Base-by-base conservation (phyloP, 1,284 basidiomycete species). In the Puccinia coronata region DNA sequence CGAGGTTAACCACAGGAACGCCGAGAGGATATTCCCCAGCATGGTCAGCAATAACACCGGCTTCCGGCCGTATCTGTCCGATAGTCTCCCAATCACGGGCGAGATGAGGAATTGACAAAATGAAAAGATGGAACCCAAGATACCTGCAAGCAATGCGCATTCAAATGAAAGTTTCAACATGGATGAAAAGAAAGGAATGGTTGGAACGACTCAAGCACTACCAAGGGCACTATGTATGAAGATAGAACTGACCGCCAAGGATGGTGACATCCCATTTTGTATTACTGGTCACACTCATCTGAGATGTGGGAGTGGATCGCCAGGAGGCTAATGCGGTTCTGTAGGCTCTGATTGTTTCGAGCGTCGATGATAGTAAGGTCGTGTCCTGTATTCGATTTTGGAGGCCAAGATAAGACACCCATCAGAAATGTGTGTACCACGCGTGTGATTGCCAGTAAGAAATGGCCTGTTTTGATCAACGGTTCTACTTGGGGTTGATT, bases 11-110 rank as follows among this genome's bases (percentile, higher is more conserved):
- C 95, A 97, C 61, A 94, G 92, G 82, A 92, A 83, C 2, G 93
- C 94, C 25, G 93, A 94, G 36, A 93, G 85, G 34, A 96, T 91
- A 85, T 97, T 97, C n/a, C 95, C 95, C 75, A 92, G 87, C 95
- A 97, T 96, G 0, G 92, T 93, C 39, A 91, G 85, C 55, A 97
- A 88, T 1, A 97, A 88, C 28, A 96, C 88, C 28, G 89, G 90
- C 85, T 92, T 93, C 16, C 95, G 90, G 0, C 95, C 95, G 88
- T 93, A 93, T 84, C 90, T 91, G 87, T 97, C 95, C 20, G 86
- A 86, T 41, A 88, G 85, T 83, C 70, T 23, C 43, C 95, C 95
- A 77, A 97, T 93, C 83, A 89, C 88, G 0, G 95, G 95, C 1
- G 93, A 93, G 61, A 96, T 90, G 72, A 96, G 83, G 86, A 92